phyloP scores from a whole-genome alignment of 169 alveolate genomes.

The Theileria equi region DNA sequence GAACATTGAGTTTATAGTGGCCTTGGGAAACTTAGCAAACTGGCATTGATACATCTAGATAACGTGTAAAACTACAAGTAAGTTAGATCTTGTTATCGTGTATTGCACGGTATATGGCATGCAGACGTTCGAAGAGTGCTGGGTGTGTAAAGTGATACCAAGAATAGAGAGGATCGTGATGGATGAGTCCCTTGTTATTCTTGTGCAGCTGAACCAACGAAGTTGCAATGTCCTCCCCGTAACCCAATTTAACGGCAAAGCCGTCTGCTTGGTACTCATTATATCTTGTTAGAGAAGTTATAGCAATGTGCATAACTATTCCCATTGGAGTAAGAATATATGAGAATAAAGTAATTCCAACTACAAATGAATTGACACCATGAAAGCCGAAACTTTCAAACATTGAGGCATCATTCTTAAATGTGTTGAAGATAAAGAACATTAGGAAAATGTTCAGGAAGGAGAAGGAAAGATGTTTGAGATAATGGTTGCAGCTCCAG shows the following conservation, averaged over 20 bases:
- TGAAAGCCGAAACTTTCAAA: conserved; percentile 83
- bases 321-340: conserved; percentile 21
- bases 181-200: conserved; percentile 31
- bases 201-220: conserved; percentile 66
- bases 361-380: conserved; percentile 13
- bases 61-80: not conserved
- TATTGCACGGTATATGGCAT: conserved; percentile 65
- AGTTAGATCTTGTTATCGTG: conserved; percentile 36
- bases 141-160: conserved; percentile 88
- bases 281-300: conserved; percentile 64
- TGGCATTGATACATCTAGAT: too few relatives aligned
- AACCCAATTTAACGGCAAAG: conserved; percentile 76
- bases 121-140: conserved; percentile 75
- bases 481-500: conserved; percentile 45
- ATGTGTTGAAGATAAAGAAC: conserved; percentile 75
- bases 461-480: conserved; percentile 13
- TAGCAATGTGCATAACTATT: conserved; percentile 52
- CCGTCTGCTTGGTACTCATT: conserved; percentile 83
- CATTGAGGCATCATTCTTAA: conserved; percentile 69
- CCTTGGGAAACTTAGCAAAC: too few relatives aligned
- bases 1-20: too few relatives aligned
- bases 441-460: conserved; percentile 68
- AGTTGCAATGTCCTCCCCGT: conserved; percentile 66
- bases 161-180: conserved; percentile 70
- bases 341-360: conserved; percentile 24